Conservation (phyloP, 352 stramenopile species). For the Thraustochytrium striatum region DNA sequence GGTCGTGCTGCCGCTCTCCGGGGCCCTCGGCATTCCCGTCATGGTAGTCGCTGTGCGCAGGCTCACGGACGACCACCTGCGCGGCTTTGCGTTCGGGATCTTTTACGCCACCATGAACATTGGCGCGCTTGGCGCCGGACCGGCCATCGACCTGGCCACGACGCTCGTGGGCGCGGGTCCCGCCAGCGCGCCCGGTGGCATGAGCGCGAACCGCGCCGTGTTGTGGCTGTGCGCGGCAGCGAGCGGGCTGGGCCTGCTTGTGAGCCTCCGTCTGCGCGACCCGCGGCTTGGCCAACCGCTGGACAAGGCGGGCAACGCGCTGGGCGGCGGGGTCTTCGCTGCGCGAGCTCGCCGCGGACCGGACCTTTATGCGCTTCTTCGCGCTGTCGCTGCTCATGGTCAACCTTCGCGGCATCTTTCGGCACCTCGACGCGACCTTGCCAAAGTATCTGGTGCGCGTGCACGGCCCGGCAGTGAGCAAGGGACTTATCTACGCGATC, state of each 20-base stretch:
- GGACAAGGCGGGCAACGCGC: background rate
- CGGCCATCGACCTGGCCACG: slow-evolving; percentile 61
- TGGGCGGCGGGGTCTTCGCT: background rate
- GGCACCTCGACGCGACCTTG: slow-evolving; percentile 65
- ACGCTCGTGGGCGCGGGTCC: slow-evolving; percentile 46
- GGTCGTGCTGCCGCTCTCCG: slow-evolving; percentile 57
- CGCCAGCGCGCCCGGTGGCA: slow-evolving; percentile 1
- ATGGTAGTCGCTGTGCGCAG: slow-evolving; percentile 49
- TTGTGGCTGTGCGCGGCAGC: background rate
- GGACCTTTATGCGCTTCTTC: slow-evolving; percentile 61
- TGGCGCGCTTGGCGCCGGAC: slow-evolving; percentile 59
- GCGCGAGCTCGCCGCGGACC: background rate
- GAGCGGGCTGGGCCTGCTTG: background rate
- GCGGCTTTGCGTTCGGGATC: slow-evolving; percentile 66
- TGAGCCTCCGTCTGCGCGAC: background rate
- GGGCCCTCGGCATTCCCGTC: slow-evolving; percentile 65
- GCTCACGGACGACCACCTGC: slow-evolving; percentile 48
- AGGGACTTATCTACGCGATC: slow-evolving; percentile 64
- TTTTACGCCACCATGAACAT: slow-evolving; percentile 69
- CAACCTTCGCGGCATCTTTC: slow-evolving; percentile 65
- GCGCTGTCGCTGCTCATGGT: slow-evolving; percentile 61
- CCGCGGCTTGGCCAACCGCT: background rate
- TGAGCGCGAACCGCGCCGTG: background rate
- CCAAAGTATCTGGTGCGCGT: slow-evolving; percentile 65
- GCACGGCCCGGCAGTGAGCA: slow-evolving; percentile 60